A percentile compares a stretch with the other conserved stretches of the same genome.
These are phyloP conservation scores for Metschnikowia lunata DNA, from an alignment of 805 yeast species.

Conservation along the genomic window DNA sequence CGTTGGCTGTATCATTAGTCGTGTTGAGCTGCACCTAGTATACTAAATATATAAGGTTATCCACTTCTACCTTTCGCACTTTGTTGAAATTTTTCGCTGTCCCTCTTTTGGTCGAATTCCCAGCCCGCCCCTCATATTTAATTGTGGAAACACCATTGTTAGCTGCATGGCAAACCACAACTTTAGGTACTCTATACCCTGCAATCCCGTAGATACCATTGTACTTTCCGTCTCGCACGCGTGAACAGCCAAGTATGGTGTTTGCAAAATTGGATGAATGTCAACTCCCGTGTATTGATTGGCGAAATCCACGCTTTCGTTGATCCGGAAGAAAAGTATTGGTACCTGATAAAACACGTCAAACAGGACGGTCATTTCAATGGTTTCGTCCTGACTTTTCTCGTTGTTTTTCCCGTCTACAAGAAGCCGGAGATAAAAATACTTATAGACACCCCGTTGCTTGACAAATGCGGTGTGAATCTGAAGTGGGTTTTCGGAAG, in stretches of 20 bases:
- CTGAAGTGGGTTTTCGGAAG: not conserved
- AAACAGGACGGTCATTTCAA: conserved; percentile 26
- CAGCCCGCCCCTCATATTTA: conserved; percentile 6
- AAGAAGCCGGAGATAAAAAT: conserved; percentile 4
- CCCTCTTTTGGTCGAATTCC: too few species aligned
- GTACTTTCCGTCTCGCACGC: conserved; percentile 15
- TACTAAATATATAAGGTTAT: too few species aligned
- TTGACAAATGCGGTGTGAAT: conserved; percentile 11
- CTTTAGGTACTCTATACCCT: conserved; percentile 7
- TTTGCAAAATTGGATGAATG: conserved; percentile 13
- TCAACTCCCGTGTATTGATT: conserved; percentile 8
- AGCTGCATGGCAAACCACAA: conserved; percentile 14
- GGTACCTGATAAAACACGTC: conserved; percentile 31
- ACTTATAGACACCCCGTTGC: conserved; percentile 5
- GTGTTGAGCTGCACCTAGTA: too few species aligned
- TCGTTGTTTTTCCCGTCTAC: not conserved
- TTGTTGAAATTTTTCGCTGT: too few species aligned
- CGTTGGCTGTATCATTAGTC: too few species aligned
- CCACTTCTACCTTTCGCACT: too few species aligned
- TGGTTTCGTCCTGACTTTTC: not conserved
- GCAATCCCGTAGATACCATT: conserved; percentile 5
- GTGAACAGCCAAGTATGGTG: conserved; percentile 13
- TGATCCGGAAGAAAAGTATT: conserved; percentile 23
- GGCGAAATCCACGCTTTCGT: conserved; percentile 1
- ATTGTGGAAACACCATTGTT: conserved; percentile 3